Base-by-base conservation (phyloP, 2,329 filamentous ascomycete genomes). In the Penicillium sp. region DNA sequence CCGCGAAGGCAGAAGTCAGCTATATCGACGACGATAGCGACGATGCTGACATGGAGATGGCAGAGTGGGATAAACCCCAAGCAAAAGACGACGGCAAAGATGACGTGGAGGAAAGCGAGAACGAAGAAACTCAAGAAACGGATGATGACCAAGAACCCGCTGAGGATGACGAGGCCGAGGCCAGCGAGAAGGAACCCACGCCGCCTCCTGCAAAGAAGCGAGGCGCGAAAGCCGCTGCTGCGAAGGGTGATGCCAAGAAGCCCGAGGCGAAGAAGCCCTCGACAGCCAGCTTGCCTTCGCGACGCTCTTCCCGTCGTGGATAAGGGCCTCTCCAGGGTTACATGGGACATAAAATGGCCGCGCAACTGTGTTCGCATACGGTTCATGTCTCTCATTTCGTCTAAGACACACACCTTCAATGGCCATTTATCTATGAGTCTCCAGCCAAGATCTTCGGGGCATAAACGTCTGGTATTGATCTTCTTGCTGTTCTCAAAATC, bases 1-100 rank as follows among this genome's bases (percentile, higher is more conserved):
- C 66, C 5, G 67, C 66, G 11, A 70, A 69, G 24, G 64, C 69
- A 32, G 66, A 66, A 14, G 68, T 79, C 58, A 77, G 72, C 57
- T 78, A 79, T 57, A 74, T 68, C 5, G 77, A 80, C 53, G 73
- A 70, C 20, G 74, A 76, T 56, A 78, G 74, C 42, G 75, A 76
- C 34, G 76, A 78, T 35, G 75, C 77, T 20, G 75, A 78, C 47
- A 62, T 69, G 39, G 75, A 78, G 50, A 75, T 78, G 67, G 68
- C 72, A 35, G 70, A 75, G 38, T 71, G 68, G 66, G 66, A 74
- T 34, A 58, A 72, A 57, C 60, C 66, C 16, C 55, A 68, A 20
- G 58, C 63, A 13, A 61, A 69, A 26, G 64, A 64, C 34, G 66
- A 70, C 48, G 65, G 69, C 2, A 66, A 73, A 34, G 64, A 66